These are phyloP conservation scores for Haplosporangium sp. DNA, from an alignment of 371 early-diverging fungal genomes.

Conservation along the genomic window DNA sequence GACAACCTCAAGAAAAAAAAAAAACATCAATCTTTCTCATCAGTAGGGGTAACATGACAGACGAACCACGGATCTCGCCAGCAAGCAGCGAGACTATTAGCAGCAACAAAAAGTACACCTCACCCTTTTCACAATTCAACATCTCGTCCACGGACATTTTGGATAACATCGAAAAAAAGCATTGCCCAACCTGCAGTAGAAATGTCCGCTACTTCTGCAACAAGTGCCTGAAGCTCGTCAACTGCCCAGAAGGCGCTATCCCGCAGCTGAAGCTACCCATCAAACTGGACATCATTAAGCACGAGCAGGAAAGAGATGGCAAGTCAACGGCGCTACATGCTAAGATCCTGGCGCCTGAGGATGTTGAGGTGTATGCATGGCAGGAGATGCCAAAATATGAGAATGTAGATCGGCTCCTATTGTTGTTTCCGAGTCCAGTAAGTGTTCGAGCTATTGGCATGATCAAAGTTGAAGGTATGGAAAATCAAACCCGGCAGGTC, in stretches of 20 bases:
- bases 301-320: slow-evolving; percentile 80
- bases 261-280: slow-evolving; percentile 82
- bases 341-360: slow-evolving; percentile 76
- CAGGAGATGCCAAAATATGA: slow-evolving; percentile 65
- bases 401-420: slow-evolving; percentile 74
- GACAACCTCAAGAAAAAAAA: too few species aligned
- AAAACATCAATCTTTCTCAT: too few species aligned
- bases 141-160: slow-evolving; percentile 49
- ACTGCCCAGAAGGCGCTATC: slow-evolving; percentile 62
- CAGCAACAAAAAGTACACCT: slow-evolving; percentile 24
- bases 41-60: too few species aligned
- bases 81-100: not conserved
- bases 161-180: slow-evolving; percentile 36
- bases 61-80: not conserved
- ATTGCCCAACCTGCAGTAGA: slow-evolving; percentile 71
- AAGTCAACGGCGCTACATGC: slow-evolving; percentile 93
- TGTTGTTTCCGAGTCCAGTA: slow-evolving; percentile 92
- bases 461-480: too few species aligned
- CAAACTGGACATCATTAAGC: slow-evolving; percentile 83
- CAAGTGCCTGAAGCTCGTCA: slow-evolving; percentile 68
- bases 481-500: too few species aligned
- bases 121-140: slow-evolving; percentile 42
- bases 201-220: slow-evolving; percentile 82
- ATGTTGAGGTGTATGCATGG: slow-evolving; percentile 74
- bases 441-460: too few species aligned